These are phyloP conservation scores for Pharus latifolius DNA, from an alignment of 176 grass and related monocot genomes.

Conservation along the genomic window DNA sequence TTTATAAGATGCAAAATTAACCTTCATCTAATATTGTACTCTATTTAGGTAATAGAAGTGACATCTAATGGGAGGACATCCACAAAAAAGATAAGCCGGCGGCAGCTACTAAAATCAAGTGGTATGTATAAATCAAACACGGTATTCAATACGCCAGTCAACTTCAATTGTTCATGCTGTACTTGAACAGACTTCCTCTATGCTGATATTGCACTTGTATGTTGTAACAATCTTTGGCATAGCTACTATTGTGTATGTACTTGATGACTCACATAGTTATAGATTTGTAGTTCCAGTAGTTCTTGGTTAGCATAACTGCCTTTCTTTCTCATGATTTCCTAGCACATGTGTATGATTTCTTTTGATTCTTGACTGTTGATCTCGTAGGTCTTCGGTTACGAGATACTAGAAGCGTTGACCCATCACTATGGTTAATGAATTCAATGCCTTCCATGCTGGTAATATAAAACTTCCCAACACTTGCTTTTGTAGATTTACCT, in stretches of 20 bases:
- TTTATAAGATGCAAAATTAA: not conserved
- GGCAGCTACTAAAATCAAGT: slow-evolving; percentile 93
- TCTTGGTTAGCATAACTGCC: not conserved
- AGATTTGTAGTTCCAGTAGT: not conserved
- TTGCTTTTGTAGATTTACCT: not conserved
- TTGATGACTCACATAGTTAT: not conserved
- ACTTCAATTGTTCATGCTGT: slow-evolving; percentile 1
- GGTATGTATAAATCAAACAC: slow-evolving; percentile 32
- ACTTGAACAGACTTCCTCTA: not conserved
- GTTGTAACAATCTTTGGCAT: not conserved
- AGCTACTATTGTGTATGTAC: not conserved
- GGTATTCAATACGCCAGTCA: not conserved
- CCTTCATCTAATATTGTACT: not conserved
- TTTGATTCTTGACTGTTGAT: not conserved
- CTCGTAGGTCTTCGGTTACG: slow-evolving; percentile 67
- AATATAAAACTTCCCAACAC: slow-evolving; percentile 1
- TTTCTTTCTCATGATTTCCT: not conserved
- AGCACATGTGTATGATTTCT: not conserved
- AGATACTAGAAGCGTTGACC: slow-evolving; percentile 94
- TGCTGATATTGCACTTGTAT: not conserved
- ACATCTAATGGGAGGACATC: slow-evolving; percentile 67
- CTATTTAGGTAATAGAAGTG: slow-evolving; percentile 76
- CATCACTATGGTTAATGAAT: slow-evolving; percentile 92
- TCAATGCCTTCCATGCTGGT: slow-evolving; percentile 96
- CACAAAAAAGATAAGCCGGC: slow-evolving; percentile 74